A percentile compares a stretch with the other conserved stretches of the same genome.
phyloP scores from a whole-genome alignment of 352 stramenopile species.

The Globisporangium paroecandrum region DNA sequence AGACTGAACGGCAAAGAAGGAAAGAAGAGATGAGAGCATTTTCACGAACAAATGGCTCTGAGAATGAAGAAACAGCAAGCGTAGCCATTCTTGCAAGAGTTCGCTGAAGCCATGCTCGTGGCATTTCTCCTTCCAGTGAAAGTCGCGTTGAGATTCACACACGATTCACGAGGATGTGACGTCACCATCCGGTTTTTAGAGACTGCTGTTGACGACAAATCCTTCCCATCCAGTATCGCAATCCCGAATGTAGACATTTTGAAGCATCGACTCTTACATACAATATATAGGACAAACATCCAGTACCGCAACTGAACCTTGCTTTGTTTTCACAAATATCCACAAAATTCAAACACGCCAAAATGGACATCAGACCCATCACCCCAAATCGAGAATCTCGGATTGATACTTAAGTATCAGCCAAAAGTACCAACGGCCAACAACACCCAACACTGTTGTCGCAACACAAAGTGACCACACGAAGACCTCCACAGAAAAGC shows the following conservation, averaged over 20 bases:
- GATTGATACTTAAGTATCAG: background rate
- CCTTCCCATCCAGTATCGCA: background rate
- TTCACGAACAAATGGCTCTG: too few species aligned
- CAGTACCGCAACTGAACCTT: background rate
- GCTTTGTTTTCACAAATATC: background rate
- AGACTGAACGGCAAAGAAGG: background rate
- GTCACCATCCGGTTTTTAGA: constrained; percentile 1
- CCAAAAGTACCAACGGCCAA: background rate
- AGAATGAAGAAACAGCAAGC: too few species aligned
- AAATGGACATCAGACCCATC: background rate
- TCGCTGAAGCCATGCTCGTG: too few species aligned
- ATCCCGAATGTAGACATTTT: background rate
- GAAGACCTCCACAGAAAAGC: background rate
- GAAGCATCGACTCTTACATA: background rate
- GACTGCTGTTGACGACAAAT: background rate
- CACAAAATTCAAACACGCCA: background rate
- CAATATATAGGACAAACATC: background rate
- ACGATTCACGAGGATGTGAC: constrained; percentile 2
- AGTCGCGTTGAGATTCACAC: too few species aligned
- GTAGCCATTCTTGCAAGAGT: too few species aligned
- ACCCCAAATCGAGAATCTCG: background rate
- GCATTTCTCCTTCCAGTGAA: too few species aligned
- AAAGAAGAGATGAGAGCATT: background rate
- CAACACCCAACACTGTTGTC: background rate
- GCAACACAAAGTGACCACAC: background rate